Evolutionary conservation across 345 rosid genomes (phyloP), one percentile per base, ranked within the genome.

Genomic region (Camelina neglecta): DNA sequence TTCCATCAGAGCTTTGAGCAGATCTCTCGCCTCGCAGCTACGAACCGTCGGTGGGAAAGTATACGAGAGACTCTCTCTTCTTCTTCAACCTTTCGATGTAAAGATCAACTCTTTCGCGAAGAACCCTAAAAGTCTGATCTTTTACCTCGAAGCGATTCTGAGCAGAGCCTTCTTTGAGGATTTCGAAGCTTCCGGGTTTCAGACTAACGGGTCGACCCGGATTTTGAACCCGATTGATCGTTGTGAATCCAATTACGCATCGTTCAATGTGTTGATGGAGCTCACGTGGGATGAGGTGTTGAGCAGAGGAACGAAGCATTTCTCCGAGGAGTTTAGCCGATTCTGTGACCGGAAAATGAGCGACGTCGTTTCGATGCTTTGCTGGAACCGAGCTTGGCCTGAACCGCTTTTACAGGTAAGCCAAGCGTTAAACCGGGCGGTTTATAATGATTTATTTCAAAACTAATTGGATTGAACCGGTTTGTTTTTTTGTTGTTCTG

Each of bases 341-440:
- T 92, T 90, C 47, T 90, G 97, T 75, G 99, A 95, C 47, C 72
- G 93, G 84, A 92, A 92, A 80, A 92, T 92, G 98, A 92, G 89
- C 38, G 97, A 92, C 65, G 92, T 95, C 73, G 90, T 89, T 56
- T 83, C 84, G 9, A 84, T 87, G 97, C 78, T 95, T 80, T 87
- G 87, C 3, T 92, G 97, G 93, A 88, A 83, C 73, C 72, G 86
- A 66, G 93, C 96, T 16, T 95, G 99, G 99, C 86, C 97, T 24
- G 96, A 95, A 80, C 88, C 93, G 23, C 60, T 95, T 53, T 65
- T 92, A 76, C 96, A 90, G 79, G 93, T 78, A 59, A 59, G 11
- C 21, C 11, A 29, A 33, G 10, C 6, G 33, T 15, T 68, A 39
- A 61, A 76, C 58, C 16, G 20, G 12, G 5, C 45, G 65, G 77